Evolutionary conservation across 1,284 basidiomycete genomes (phyloP).

Genomic region (Neonothopanus nambi): DNA sequence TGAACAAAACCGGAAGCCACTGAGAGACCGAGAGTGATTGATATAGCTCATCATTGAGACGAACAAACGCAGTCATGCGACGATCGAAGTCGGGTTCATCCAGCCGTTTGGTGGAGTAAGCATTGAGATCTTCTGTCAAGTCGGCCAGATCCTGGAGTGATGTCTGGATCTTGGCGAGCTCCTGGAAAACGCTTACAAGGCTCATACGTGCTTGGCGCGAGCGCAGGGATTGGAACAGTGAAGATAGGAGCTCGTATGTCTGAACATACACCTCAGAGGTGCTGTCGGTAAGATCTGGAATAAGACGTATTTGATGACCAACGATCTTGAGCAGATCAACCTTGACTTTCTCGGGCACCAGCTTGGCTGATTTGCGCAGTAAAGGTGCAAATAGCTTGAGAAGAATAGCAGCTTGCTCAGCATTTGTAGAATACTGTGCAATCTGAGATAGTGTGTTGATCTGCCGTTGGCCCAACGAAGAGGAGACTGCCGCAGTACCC

Average conservation of each 20-base stretch:
- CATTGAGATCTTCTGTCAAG: constrained; percentile 77
- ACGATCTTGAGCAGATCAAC: constrained; percentile 82
- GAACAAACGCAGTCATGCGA: constrained; percentile 77
- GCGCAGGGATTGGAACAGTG: constrained; percentile 76
- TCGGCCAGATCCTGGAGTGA: constrained; percentile 50
- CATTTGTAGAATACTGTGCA: constrained; percentile 73
- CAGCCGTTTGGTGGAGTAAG: constrained; percentile 79
- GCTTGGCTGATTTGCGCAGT: constrained; percentile 74
- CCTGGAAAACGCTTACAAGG: constrained; percentile 66
- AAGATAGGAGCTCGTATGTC: constrained; percentile 69
- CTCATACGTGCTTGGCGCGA: constrained; percentile 68
- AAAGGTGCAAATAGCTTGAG: constrained; percentile 80
- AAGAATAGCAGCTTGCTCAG: constrained; percentile 74
- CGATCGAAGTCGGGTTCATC: constrained; percentile 95
- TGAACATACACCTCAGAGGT: constrained; percentile 52
- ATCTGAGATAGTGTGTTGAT: constrained; percentile 82
- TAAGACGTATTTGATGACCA: constrained; percentile 70
- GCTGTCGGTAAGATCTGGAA: constrained; percentile 63
- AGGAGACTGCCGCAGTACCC: constrained; percentile 55
- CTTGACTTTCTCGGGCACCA: constrained; percentile 88
- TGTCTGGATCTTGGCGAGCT: constrained; percentile 54
- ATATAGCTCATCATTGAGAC: constrained; percentile 69
- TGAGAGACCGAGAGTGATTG: constrained; percentile 51
- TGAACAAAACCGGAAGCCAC: constrained; percentile 88
- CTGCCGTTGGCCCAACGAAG: constrained; percentile 81